Evolutionary conservation across 2,329 filamentous ascomycete genomes (phyloP).

Genomic region (Claviceps monticola): DNA sequence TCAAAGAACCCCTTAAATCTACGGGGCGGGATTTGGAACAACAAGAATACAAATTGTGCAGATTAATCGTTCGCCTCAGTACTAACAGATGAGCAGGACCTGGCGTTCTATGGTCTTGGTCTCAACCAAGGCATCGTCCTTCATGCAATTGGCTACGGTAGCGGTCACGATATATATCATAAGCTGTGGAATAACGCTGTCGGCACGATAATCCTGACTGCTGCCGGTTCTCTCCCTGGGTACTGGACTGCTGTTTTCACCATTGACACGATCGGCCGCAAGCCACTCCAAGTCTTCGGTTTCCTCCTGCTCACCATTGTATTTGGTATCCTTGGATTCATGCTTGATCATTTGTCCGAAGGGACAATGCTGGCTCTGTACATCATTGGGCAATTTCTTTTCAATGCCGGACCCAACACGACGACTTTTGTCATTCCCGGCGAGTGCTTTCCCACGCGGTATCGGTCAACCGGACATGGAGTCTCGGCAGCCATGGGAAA

Average conservation of each 20-base stretch:
- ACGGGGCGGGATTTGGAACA: no score
- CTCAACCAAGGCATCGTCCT: constrained; percentile 66
- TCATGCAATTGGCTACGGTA: constrained; percentile 55
- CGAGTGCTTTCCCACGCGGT: constrained; percentile 51
- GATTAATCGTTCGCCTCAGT: not conserved
- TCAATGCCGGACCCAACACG: constrained; percentile 52
- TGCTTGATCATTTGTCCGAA: constrained; percentile 33
- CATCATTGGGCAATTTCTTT: constrained; percentile 51
- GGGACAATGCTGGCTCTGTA: constrained; percentile 45
- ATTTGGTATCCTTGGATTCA: constrained; percentile 50
- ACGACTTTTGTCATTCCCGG: constrained; percentile 53
- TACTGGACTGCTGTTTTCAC: constrained; percentile 66
- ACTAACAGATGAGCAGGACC: constrained; percentile 32
- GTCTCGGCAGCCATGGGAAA: constrained; percentile 54
- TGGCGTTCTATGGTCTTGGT: constrained; percentile 55
- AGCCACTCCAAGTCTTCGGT: constrained; percentile 55
- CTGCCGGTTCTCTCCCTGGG: constrained; percentile 64
- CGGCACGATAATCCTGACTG: constrained; percentile 64
- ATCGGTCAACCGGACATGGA: constrained; percentile 49
- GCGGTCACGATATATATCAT: constrained; percentile 49
- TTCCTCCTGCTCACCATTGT: constrained; percentile 47
- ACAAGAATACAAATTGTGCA: no score
- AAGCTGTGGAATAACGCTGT: constrained; percentile 59
- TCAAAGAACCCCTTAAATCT: not conserved
- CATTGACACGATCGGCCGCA: constrained; percentile 64